Conservation (phyloP, 345 rosid species). For the Lepidium sativum region DNA sequence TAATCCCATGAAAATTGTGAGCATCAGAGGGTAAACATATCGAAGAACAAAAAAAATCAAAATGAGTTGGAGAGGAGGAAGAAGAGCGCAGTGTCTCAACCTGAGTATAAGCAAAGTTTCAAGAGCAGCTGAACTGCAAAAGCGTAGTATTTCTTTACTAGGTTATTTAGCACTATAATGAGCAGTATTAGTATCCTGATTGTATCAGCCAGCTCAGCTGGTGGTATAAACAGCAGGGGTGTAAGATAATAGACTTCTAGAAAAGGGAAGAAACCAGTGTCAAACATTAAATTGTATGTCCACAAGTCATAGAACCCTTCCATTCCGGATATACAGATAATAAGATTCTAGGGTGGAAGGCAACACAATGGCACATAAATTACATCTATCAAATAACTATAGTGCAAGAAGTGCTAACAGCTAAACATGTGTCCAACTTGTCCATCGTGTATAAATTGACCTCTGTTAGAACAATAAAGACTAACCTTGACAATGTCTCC, state of each 20-base stretch:
- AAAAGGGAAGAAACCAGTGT: neutral
- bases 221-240: neutral
- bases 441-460: neutral
- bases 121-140: neutral
- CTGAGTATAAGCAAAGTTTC: neutral
- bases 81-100: neutral
- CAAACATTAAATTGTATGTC: neutral
- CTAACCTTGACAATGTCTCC: slow-evolving; percentile 94
- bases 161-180: neutral
- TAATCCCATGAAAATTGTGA: neutral
- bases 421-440: neutral
- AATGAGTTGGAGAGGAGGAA: neutral
- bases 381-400: slow-evolving; percentile 1
- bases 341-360: neutral
- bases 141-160: neutral
- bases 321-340: neutral
- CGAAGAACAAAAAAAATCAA: neutral
- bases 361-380: neutral
- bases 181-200: neutral
- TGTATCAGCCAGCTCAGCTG: neutral
- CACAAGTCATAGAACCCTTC: neutral
- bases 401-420: neutral
- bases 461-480: slow-evolving; percentile 3
- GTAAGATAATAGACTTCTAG: neutral
- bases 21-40: neutral